Evolutionary conservation across 75 land plant genomes (phyloP), one percentile per base, ranked within the genome.

Genomic region (Pseudotsuga menziesii): DNA sequence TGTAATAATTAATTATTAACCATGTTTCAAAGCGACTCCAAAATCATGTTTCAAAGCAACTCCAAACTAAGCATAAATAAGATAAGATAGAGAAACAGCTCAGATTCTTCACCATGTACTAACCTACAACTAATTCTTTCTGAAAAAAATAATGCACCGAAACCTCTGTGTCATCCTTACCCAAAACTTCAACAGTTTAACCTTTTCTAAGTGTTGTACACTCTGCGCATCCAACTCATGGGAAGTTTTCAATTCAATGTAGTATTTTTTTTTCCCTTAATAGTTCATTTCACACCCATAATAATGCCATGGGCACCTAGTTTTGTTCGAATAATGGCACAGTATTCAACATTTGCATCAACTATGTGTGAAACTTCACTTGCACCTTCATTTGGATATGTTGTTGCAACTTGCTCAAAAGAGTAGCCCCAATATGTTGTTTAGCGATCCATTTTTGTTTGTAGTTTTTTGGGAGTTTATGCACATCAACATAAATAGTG

Each of bases 201-300:
- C 85, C 76, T 89, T 86, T 72, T 97, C 95, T 78, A 79, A 97
- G 74, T 84, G 84, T 76, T 95, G 98, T 56, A 92, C 86, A 52
- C 93, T 94, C 69, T 82, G 93, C 39, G 86, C 80, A 39, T 97
- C 99, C 88, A 97, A 76, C 93, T 90, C 93, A 69, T 94, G 90
- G 79, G 84, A 86, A 39, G 99, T 97, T 83, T 97, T 97, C 69
- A 97, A 66, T 78, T 97, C 99, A n/a, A 92, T 75, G 77, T 88
- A 97, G 74, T 83, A 87, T 79, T 81, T 86, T 63, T 82, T 87
- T 39, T 88, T 78, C 83, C 94, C 99, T 84, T 89, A 95, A 73
- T 98, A 97, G 72, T 97, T 98, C 90, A 97, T 97, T 82, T 97
- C 99, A 56, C 98, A 82, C 99, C 99, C 99, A 97, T 97, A 69